Evolutionary conservation across 2,329 filamentous ascomycete genomes (phyloP).

Genomic region (Paraphoma chrysanthemicola): DNA sequence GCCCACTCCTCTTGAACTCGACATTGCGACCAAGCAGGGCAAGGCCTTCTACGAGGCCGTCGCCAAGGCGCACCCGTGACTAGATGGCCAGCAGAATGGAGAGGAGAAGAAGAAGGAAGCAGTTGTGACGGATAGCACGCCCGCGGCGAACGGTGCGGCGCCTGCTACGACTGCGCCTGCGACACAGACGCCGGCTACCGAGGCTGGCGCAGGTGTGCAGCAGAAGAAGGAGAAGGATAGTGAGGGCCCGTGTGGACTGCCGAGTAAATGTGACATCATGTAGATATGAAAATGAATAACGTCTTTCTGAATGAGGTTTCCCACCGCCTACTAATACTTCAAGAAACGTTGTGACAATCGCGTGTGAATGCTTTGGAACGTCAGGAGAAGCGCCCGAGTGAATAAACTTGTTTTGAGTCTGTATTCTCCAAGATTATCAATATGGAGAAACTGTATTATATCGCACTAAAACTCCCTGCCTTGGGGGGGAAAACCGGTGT

Average conservation of each 20-base stretch:
- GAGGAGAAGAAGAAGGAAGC: constrained; percentile 15
- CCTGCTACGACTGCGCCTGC: constrained; percentile 22
- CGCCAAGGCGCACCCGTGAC: constrained; percentile 77
- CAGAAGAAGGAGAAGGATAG: constrained; percentile 53
- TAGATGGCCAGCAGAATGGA: constrained; percentile 56
- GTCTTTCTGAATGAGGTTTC: neutral
- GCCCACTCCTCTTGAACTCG: constrained; percentile 76
- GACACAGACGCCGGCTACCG: constrained; percentile 15
- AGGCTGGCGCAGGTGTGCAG: constrained; percentile 5
- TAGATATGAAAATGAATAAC: constrained; percentile 38
- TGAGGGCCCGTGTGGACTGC: constrained; percentile 79
- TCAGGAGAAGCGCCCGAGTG: no score
- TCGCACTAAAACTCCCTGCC: no score
- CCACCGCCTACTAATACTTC: no score
- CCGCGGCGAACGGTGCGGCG: constrained; percentile 11
- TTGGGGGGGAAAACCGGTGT: neutral
- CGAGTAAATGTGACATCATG: constrained; percentile 74
- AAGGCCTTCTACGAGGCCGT: constrained; percentile 82
- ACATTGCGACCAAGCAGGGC: constrained; percentile 83
- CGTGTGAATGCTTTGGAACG: no score
- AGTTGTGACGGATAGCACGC: constrained; percentile 8
- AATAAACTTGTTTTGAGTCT: no score
- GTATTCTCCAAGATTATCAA: no score
- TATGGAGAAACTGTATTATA: no score
- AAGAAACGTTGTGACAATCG: no score